Evolutionary conservation across 1,284 basidiomycete genomes (phyloP).

Genomic region (Melanopsichium pennsylvanicum): DNA sequence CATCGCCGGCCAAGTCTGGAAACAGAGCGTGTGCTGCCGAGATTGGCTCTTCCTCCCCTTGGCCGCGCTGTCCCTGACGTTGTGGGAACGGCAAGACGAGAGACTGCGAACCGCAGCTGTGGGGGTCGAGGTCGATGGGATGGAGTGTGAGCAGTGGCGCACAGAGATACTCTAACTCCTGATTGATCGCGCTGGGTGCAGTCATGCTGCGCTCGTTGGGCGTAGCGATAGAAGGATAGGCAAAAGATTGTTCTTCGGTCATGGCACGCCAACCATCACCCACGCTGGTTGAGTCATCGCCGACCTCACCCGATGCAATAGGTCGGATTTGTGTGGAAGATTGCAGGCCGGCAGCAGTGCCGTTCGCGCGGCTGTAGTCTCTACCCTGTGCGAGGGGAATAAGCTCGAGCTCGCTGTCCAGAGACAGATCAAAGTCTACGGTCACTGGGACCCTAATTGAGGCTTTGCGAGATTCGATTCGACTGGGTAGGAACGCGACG

Average conservation of each 20-base stretch:
- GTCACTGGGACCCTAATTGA: conserved; percentile 18
- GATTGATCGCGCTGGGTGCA: conserved; percentile 9
- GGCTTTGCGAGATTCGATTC: conserved; percentile 33
- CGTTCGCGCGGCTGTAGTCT: conserved; percentile 8
- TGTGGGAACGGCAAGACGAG: conserved; percentile 13
- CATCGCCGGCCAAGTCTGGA: conserved; percentile 33
- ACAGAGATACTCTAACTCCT: conserved; percentile 49
- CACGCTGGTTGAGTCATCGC: neutral
- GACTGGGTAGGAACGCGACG: conserved; percentile 34
- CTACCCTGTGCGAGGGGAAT: conserved; percentile 3
- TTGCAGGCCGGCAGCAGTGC: neutral
- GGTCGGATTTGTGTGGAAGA: neutral
- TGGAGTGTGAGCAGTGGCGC: conserved; percentile 28
- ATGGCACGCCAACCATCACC: neutral
- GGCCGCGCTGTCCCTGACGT: too few species aligned
- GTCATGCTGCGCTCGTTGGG: neutral
- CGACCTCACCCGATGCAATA: neutral
- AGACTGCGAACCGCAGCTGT: conserved; percentile 26
- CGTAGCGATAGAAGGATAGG: conserved; percentile 5
- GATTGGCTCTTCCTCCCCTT: neutral
- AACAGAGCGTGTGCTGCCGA: conserved; percentile 15
- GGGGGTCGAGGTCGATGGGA: conserved; percentile 21
- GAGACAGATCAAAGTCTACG: conserved; percentile 23
- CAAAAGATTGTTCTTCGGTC: neutral
- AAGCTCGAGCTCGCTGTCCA: conserved; percentile 31